These are phyloP conservation scores for Prunus davidiana DNA, from an alignment of 306 rosid species.

Conservation along the genomic window DNA sequence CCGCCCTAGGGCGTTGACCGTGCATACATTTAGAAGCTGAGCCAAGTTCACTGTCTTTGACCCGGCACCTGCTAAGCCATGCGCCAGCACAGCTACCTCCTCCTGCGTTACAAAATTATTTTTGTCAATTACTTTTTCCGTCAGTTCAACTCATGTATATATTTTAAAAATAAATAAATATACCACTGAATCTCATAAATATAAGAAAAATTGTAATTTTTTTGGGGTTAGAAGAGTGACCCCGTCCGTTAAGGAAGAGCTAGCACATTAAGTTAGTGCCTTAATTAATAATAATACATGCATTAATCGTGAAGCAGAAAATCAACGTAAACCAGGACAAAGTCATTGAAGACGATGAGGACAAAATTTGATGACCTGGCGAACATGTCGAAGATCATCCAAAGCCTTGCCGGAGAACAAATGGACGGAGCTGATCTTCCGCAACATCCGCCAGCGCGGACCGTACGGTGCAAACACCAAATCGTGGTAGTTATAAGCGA, in stretches of 20 bases:
- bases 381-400: constrained; percentile 58
- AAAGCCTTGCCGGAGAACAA: constrained; percentile 78
- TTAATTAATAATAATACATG: too few species aligned
- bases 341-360: neutral
- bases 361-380: constrained; percentile 45
- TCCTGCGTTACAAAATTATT: constrained; percentile 39
- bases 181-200: too few species aligned
- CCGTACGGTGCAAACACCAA: constrained; percentile 85
- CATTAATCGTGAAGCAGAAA: neutral
- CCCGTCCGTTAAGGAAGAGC: too few species aligned
- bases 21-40: constrained; percentile 56
- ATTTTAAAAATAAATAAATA: too few species aligned
- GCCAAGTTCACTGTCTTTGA: constrained; percentile 45
- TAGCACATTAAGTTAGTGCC: too few species aligned
- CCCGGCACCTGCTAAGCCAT: constrained; percentile 40
- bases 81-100: constrained; percentile 48
- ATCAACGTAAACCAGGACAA: neutral
- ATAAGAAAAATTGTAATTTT: too few species aligned
- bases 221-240: too few species aligned
- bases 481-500: constrained; percentile 74
- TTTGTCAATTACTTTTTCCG: neutral
- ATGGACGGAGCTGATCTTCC: constrained; percentile 75
- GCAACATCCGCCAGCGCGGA: constrained; percentile 65
- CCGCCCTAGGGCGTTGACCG: constrained; percentile 60
- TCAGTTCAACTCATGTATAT: too few species aligned